Base-by-base conservation (phyloP, 352 stramenopile species). In the Peronospora destructor region DNA sequence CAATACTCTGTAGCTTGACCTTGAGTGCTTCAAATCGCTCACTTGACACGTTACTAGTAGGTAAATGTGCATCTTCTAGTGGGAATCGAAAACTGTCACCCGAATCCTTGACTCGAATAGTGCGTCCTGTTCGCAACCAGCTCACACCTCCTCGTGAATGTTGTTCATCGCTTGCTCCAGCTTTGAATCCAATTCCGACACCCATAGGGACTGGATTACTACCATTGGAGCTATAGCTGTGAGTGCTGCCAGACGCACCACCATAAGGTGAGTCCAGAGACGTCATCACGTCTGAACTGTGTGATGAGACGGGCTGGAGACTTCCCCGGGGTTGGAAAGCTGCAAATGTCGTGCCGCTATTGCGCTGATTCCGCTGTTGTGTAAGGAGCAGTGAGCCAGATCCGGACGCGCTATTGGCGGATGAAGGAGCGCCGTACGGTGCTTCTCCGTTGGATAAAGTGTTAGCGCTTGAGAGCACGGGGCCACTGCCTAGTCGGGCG, bases 51-150 rank as follows among this genome's bases (percentile, higher is more conserved):
- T 61, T 45, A 4, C 74, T 57, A 9, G 64, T 61, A 6, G 77
- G 73, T 38, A 88, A 43, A 51, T 86, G 62, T 41, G 84, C 73
- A 2, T 60, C 51, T 7, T 85, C 71, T n/a, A 89, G 51, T 13
- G 78, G 78, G 46, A 89, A 89, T 10, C 78, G 68, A 56, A 79
- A 89, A 26, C 71, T 78, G 43, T 84, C 69, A 40, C 75, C 73
- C 10, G 75, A 84, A 42, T 87, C 73, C 53, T 85, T 86, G 23
- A 87, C 67, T 26, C 75, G 75, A 33, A 89, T 82, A 14, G 85
- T 54, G 44, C 78, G 78, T 0, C 78, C 78, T 19, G 75, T 83
- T 54, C 72, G 62, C 72, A 86, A 85, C 74, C 74, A 88, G 17
- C 59, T 49, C 19, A 73, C 63, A 45, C 77, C 77, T 25, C 71